Base-by-base conservation (phyloP, 768 basidiomycete genomes). In the Macrocybe gigantea region DNA sequence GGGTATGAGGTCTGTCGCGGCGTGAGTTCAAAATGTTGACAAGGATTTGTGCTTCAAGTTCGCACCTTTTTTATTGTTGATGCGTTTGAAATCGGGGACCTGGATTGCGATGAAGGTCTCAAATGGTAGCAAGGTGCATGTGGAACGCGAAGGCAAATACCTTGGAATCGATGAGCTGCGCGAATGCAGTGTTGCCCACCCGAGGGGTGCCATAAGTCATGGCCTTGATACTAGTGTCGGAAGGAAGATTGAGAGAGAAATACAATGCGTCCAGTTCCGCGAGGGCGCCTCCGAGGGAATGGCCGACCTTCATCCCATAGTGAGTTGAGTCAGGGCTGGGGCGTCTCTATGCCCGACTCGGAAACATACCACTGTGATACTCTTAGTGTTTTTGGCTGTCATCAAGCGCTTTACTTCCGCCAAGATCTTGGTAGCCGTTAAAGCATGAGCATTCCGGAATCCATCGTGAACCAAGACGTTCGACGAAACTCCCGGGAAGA, bases 401-500 rank as follows among this genome's bases (percentile, higher is more conserved):
- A 82, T 61, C 3, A 77, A 58, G 6, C 52, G 56, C 41, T 70
- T 66, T 30, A 76, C 72, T 38, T 74, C 70, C 2, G 64, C 48
- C 22, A 81, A 64, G 36, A 82, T 75, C 12, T 60, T 52, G 1
- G 57, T 33, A 0, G 78, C 79, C 1, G 74, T 79, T 48, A 63
- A 46, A 1, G 76, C 71, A 36, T 83, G 81, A 42, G 70, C 69
- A 35, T 71, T 57, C 1, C 72, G 66, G 59, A 83, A 84, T 4
- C 83, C 82, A 34, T 69, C 64, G 54, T 79, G 82, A 12, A 74
- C 79, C 48, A 59, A 53, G 13, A 79, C 71, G 33, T 48, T 61
- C 12, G 59, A 60, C 31, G 69, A 55, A 10, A 81, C 59, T 1
- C 79, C 81, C 1, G 82, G 82, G 65, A 83, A 84, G 6, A 83